phyloP scores from a whole-genome alignment of 2,329 filamentous ascomycete species.

The Gaeumannomyces tritici region DNA sequence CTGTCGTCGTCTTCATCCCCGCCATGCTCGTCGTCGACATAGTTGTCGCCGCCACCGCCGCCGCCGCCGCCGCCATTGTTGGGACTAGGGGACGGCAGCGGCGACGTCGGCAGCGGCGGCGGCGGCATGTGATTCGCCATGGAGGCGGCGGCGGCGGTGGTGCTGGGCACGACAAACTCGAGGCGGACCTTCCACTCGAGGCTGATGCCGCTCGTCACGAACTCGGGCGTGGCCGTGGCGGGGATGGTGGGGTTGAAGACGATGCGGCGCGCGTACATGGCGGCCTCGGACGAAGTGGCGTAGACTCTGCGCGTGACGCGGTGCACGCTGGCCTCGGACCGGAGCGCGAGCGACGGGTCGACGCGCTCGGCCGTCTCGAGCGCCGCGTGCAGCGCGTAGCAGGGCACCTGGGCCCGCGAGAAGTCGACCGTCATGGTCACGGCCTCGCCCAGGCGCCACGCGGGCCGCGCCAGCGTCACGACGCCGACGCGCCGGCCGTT shows the following conservation, averaged over 20 bases:
- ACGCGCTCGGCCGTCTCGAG: conserved; percentile 84
- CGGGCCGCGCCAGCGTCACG: conserved; percentile 77
- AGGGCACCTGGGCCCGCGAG: conserved; percentile 63
- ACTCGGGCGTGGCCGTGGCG: conserved; percentile 74
- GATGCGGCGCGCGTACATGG: conserved; percentile 68
- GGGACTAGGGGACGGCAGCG: conserved; percentile 7
- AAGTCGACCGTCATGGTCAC: conserved; percentile 83
- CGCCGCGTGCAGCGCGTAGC: conserved; percentile 74
- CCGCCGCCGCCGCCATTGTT: conserved; percentile 16
- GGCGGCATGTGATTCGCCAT: background rate
- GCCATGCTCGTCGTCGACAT: conserved; percentile 12
- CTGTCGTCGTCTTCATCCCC: conserved; percentile 16
- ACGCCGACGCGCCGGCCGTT: conserved; percentile 88
- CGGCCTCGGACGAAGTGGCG: conserved; percentile 69
- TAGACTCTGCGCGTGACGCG: conserved; percentile 79
- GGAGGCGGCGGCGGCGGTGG: background rate
- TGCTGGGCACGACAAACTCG: conserved; percentile 74
- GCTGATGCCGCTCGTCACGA: conserved; percentile 80
- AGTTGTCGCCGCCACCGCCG: background rate
- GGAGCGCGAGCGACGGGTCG: conserved; percentile 68
- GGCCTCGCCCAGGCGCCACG: conserved; percentile 82
- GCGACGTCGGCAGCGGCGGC: background rate
- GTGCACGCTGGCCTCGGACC: conserved; percentile 77
- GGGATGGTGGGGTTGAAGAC: conserved; percentile 81
- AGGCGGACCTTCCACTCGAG: conserved; percentile 84